Conservation (phyloP, 306 rosid genomes). For the Cucurbita ficifolia region DNA sequence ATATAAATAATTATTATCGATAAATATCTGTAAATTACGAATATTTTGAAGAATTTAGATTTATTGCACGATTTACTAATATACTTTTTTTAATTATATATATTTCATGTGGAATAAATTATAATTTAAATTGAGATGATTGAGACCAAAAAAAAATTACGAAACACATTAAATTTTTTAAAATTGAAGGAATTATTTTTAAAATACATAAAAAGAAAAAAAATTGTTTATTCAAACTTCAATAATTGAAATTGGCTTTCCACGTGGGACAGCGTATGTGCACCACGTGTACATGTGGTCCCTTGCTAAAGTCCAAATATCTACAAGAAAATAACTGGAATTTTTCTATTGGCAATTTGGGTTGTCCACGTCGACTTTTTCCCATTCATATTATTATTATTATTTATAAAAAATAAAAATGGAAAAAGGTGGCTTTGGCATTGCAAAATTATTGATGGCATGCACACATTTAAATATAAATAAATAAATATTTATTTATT, state of each 20-base stretch:
- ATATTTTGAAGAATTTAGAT: too few relatives aligned
- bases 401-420: neutral
- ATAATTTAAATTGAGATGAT: too few relatives aligned
- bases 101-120: too few relatives aligned
- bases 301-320: neutral
- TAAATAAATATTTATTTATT: neutral
- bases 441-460: neutral
- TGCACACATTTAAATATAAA: neutral
- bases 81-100: too few relatives aligned
- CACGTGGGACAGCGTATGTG: neutral
- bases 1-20: too few relatives aligned
- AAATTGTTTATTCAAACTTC: neutral
- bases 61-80: too few relatives aligned
- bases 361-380: neutral
- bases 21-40: too few relatives aligned
- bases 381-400: neutral
- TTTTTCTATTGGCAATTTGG: neutral
- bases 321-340: neutral
- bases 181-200: neutral
- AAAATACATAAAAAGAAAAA: neutral
- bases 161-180: too few relatives aligned
- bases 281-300: neutral
- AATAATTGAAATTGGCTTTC: neutral
- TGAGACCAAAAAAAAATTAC: too few relatives aligned
- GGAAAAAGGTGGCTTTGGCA: neutral